Evolutionary conservation across 2,329 filamentous ascomycete species (phyloP), one percentile per base, ranked within the genome.

Genomic region (Cercospora brassicicola): DNA sequence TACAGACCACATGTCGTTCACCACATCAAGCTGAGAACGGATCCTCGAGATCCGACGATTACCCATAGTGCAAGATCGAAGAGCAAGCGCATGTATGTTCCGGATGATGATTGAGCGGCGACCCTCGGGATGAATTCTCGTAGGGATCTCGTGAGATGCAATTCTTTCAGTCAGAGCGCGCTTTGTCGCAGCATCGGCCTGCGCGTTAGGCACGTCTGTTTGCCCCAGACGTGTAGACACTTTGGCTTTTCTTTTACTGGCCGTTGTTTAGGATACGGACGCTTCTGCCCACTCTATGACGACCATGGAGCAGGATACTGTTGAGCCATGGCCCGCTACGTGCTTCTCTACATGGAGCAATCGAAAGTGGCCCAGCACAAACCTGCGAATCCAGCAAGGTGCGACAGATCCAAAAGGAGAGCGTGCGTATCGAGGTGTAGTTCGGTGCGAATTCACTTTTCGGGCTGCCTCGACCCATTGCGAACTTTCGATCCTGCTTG

Each of bases 1-100:
- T 97, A 96, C 78, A 85, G 93, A 59, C 94, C 94, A 5, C 94
- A 97, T 78, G 92, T 97, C 15, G 94, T 97, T 2, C 94, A 98
- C 80, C 94, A 97, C 78, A 94, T 91, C 20, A 84, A 83, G 66
- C 71, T 85, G 36, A 82, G 82, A 1, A 77, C 79, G 39, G 83
- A 84, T 73, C 81, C 82, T 2, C 81, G 83, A 69, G 82, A 81
- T 33, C 76, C 82, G 30, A 74, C 71, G n/a, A 71, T 70, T 8
- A 73, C 66, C 59, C 72, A 66, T 10, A 75, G 71, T 31, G 66
- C 63, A 1, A 64, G 71, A 42, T 71, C 69, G 63, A 64, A 56
- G 51, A 64, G 62, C 18, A 64, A 64, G 53, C 62, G 62, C 31
- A 64, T 64, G 62, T 64, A 64, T 59, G 62, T 64, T 2, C 62